Evolutionary conservation across 495 filamentous ascomycete genomes (phyloP).

Genomic region (Alectoria sarmentosa): DNA sequence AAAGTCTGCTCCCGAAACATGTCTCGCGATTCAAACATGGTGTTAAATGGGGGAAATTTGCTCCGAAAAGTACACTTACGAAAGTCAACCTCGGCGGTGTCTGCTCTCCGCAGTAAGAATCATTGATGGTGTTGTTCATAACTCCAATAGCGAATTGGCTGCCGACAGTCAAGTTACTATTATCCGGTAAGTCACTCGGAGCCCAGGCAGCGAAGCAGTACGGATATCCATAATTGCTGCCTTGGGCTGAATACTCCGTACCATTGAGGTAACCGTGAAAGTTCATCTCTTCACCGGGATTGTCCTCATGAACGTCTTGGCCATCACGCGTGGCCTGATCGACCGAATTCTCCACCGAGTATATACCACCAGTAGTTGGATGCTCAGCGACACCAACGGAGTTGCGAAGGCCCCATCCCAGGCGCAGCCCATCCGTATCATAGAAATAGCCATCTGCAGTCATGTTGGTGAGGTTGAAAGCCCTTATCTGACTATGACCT

Average conservation of each 20-base stretch:
- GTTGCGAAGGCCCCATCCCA: constrained; percentile 70
- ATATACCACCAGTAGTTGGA: constrained; percentile 48
- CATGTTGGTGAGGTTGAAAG: constrained; percentile 51
- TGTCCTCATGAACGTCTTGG: constrained; percentile 57
- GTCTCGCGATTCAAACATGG: too few species aligned
- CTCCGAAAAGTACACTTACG: too few species aligned
- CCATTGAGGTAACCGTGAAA: constrained; percentile 55
- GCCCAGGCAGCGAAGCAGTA: constrained; percentile 59
- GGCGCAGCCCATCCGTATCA: constrained; percentile 43
- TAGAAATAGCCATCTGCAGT: constrained; percentile 36
- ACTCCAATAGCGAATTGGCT: constrained; percentile 36
- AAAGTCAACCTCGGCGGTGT: constrained; percentile 48
- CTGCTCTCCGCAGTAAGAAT: constrained; percentile 38
- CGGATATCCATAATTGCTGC: constrained; percentile 60
- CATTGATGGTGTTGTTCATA: constrained; percentile 39
- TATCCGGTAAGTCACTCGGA: constrained; percentile 37
- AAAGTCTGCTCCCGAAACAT: too few species aligned
- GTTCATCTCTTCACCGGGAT: constrained; percentile 71
- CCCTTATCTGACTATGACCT: constrained; percentile 58
- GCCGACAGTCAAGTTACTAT: constrained; percentile 27
- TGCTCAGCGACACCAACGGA: constrained; percentile 60
- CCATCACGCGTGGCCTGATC: constrained; percentile 53
- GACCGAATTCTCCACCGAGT: constrained; percentile 65
- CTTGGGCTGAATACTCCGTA: constrained; percentile 34
- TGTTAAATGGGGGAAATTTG: too few species aligned